Evolutionary conservation across 345 rosid genomes (phyloP).

Genomic region (Garcia nutans): DNA sequence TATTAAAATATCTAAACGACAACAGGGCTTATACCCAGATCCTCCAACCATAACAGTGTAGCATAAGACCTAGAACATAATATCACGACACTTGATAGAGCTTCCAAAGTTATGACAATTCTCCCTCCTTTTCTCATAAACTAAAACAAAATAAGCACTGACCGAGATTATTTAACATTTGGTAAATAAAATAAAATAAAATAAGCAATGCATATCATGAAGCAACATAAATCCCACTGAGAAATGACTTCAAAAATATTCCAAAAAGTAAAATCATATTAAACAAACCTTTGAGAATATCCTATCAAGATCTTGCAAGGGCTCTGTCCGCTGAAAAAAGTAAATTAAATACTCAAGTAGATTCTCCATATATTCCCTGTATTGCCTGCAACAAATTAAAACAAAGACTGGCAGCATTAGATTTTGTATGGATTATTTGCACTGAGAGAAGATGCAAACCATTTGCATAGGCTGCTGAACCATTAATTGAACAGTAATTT

Average conservation of each 20-base stretch:
- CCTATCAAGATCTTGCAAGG: slow-evolving; percentile 88
- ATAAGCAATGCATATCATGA: not conserved
- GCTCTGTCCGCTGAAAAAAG: slow-evolving; percentile 89
- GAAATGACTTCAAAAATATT: not conserved
- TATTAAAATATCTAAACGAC: not conserved
- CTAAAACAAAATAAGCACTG: not conserved
- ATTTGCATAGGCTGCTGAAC: slow-evolving; percentile 5
- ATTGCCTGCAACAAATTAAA: slow-evolving; percentile 54
- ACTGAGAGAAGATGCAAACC: slow-evolving; percentile 14
- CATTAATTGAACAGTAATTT: not conserved
- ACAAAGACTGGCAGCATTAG: not conserved
- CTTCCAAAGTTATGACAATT: no score
- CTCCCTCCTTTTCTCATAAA: not conserved
- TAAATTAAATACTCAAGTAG: slow-evolving; percentile 68
- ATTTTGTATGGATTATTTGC: slow-evolving; percentile 4
- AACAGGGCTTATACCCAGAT: not conserved
- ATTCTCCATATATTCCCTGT: slow-evolving; percentile 72
- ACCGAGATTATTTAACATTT: no score
- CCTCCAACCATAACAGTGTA: no score
- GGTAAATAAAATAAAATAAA: not conserved
- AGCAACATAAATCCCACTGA: not conserved
- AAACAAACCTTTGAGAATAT: slow-evolving; percentile 67
- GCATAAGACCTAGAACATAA: no score
- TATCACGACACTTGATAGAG: not conserved
- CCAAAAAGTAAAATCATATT: slow-evolving; percentile 5